Conservation (phyloP, 306 rosid genomes). For the Cicer bijugum region DNA sequence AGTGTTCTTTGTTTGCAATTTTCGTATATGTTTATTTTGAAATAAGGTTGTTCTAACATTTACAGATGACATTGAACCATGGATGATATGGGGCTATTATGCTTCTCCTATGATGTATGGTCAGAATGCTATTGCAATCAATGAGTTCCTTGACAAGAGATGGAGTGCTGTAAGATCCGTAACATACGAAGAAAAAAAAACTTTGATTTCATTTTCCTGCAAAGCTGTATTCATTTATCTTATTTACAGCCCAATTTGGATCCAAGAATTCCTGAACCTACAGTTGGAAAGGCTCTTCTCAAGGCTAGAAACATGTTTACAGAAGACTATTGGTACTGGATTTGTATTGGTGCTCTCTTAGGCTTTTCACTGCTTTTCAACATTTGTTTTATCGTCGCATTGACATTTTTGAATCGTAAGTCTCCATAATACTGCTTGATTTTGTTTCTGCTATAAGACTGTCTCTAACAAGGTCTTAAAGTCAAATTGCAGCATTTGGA, state of each 20-base stretch:
- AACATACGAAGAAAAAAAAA: background rate
- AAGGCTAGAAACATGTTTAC: slow-evolving; percentile 64
- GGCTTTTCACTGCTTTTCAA: slow-evolving; percentile 75
- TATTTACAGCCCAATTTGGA: slow-evolving; percentile 52
- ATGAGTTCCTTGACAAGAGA: slow-evolving; percentile 90
- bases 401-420: slow-evolving; percentile 76
- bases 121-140: slow-evolving; percentile 86
- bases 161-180: slow-evolving; percentile 70
- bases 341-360: slow-evolving; percentile 70
- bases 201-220: slow-evolving; percentile 27
- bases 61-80: slow-evolving; percentile 73
- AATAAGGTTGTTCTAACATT: background rate
- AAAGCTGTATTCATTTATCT: slow-evolving; percentile 34
- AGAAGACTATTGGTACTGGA: slow-evolving; percentile 78
- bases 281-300: slow-evolving; percentile 75
- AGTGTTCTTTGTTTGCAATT: too few species aligned
- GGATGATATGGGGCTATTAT: slow-evolving; percentile 95
- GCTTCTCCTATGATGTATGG: slow-evolving; percentile 94
- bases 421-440: slow-evolving; percentile 13
- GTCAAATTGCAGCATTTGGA: slow-evolving; percentile 58
- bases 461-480: slow-evolving; percentile 23
- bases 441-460: background rate
- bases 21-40: too few species aligned
- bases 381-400: slow-evolving; percentile 54
- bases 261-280: slow-evolving; percentile 50